Base-by-base conservation (phyloP, 2,329 filamentous ascomycete species). In the Fusarium sp. region DNA sequence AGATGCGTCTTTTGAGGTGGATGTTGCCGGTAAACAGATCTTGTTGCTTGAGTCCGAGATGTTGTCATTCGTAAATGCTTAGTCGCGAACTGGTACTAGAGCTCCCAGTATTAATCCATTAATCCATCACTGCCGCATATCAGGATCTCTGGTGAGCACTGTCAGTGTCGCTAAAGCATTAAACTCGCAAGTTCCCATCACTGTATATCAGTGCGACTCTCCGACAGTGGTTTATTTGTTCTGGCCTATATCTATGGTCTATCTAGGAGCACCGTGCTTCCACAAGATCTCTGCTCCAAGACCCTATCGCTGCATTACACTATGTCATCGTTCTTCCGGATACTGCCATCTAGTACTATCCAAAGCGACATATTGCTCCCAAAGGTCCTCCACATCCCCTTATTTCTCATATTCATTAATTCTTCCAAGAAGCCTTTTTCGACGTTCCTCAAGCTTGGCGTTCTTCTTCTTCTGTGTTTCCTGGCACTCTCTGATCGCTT, bases 1-100 rank as follows among this genome's bases (percentile, higher is more conserved):
- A 3, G 3, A 0, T 10, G 7, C 7, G 11, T 12, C 12, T 2
- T 12, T 4, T 2, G 6, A 10, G 14, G 3, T 25, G 7, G 11
- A 10, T 23, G 7, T 4, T 18, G 11, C 2, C 7, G 21, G 9
- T 14, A 12, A 3, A 3, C 12, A 1, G 5, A 20, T 13, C 1
- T 7, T 7, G 16, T 14, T 16, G 4, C 4, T 20, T 50, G 20
- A 14, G 1, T 7, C 11, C n/a, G 4, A 11, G 18, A 6, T 18
- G 13, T 2, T 9, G 6, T 50, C 12, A 13, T 4, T 23, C 11
- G 34, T 4, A 37, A 37, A 12, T 3, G 4, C 34, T 7, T 3
- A n/a, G n/a, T n/a, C 34, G 18, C 5, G 5, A 7, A 1, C 9
- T 37, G 1, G 5, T n/a, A 3, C 34, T 3, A n/a, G 9, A n/a